Conservation (phyloP, 495 filamentous ascomycete species). For the Hypoxylon subgilvum region DNA sequence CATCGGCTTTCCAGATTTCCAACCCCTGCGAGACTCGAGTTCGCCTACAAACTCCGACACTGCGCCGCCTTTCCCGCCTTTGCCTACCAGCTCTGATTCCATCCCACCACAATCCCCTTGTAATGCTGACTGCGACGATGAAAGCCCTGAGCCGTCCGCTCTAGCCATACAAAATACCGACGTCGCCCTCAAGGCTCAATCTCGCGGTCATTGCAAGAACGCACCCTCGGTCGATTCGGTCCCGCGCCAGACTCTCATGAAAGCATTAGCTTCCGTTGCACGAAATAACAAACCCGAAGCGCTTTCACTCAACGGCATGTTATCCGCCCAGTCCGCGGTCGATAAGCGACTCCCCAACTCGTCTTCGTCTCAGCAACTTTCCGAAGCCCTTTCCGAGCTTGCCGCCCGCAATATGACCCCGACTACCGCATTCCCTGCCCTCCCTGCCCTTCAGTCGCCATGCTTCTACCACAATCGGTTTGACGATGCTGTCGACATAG, state of each 20-base stretch:
- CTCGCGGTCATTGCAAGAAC: constrained; percentile 63
- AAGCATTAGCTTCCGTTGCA: constrained; percentile 78
- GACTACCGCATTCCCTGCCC: constrained; percentile 65
- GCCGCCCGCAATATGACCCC: constrained; percentile 60
- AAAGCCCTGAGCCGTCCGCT: constrained; percentile 28
- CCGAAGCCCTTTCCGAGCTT: constrained; percentile 68
- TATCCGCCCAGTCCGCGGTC: constrained; percentile 48
- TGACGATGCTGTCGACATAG: constrained; percentile 92
- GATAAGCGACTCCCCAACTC: constrained; percentile 57
- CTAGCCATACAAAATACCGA: constrained; percentile 26
- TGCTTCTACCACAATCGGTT: constrained; percentile 98
- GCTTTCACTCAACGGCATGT: constrained; percentile 61
- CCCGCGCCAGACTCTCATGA: constrained; percentile 85
- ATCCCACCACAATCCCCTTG: constrained; percentile 31
- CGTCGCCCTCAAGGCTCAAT: constrained; percentile 29
- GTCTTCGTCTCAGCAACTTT: constrained; percentile 64
- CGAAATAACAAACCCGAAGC: constrained; percentile 64
- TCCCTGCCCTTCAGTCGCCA: constrained; percentile 79
- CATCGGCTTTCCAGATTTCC: constrained; percentile 18
- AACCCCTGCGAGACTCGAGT: constrained; percentile 25
- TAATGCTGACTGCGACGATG: constrained; percentile 44
- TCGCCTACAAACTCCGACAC: constrained; percentile 39
- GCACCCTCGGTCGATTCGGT: constrained; percentile 72
- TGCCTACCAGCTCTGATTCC: not conserved
- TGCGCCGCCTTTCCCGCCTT: constrained; percentile 21